Conservation (phyloP, 805 yeast species). For the Wickerhamiella spandovensis region DNA sequence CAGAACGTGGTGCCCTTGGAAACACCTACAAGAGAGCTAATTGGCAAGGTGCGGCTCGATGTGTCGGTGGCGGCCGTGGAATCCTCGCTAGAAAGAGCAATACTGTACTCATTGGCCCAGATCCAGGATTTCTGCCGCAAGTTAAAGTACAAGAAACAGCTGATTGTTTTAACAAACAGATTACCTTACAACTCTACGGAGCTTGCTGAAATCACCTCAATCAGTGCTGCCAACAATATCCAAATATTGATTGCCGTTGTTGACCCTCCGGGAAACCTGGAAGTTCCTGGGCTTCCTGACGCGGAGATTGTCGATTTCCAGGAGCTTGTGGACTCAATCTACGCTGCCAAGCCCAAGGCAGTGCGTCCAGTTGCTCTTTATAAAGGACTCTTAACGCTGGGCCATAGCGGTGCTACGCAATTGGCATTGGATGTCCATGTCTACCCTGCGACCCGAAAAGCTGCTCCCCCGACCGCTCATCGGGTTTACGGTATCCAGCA, state of each 20-base stretch:
- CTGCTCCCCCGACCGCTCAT: conserved; percentile 1
- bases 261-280: background rate
- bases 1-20: background rate
- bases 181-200: conserved; percentile 5
- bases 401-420: background rate
- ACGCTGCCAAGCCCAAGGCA: background rate
- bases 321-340: background rate
- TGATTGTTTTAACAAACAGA: conserved; percentile 27
- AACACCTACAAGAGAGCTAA: background rate
- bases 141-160: conserved; percentile 26
- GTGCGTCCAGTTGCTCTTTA: background rate
- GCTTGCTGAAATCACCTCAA: conserved; percentile 16
- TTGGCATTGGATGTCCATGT: conserved; percentile 1
- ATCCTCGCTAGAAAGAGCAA: background rate
- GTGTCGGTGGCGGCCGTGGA: background rate
- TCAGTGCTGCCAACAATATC: background rate
- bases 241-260: background rate
- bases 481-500: background rate
- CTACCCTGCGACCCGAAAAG: background rate
- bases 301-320: background rate
- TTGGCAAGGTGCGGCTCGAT: background rate
- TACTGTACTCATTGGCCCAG: conserved; percentile 22
- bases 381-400: conserved; percentile 2
- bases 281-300: background rate
- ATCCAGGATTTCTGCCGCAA: conserved; percentile 19